A percentile compares a stretch with the other conserved stretches of the same genome.
Evolutionary conservation across 179 eudicot species (phyloP).

Genomic region (Spergularia azorica): DNA sequence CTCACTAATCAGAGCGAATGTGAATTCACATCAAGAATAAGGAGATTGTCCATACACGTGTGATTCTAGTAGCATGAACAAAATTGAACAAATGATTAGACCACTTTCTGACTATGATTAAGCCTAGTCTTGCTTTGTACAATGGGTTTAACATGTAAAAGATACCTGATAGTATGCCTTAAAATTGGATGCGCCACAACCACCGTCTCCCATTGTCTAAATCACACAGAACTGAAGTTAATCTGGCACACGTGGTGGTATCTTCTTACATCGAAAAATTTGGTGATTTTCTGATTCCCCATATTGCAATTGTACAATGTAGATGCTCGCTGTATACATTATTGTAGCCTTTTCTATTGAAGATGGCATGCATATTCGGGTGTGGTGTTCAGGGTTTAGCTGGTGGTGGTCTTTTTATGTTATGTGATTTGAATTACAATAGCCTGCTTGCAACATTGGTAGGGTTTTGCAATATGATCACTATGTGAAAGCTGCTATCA

Average conservation of each 20-base stretch:
- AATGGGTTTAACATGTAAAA: neutral
- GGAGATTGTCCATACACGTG: neutral
- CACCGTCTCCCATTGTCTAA: neutral
- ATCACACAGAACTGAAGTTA: neutral
- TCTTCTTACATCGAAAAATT: too few relatives aligned
- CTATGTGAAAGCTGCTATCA: neutral
- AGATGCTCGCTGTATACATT: neutral
- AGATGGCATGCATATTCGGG: neutral
- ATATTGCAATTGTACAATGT: neutral
- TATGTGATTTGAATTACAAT: neutral
- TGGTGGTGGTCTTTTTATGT: neutral
- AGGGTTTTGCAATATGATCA: neutral
- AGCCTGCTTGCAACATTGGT: neutral
- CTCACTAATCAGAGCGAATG: too few relatives aligned
- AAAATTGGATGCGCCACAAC: too few relatives aligned
- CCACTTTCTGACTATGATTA: neutral
- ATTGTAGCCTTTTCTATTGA: neutral
- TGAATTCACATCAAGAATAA: neutral
- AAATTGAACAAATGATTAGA: neutral
- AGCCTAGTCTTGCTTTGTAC: neutral
- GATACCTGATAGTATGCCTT: neutral
- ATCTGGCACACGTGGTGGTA: neutral
- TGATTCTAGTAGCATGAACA: neutral
- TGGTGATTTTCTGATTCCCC: neutral
- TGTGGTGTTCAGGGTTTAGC: neutral